Evolutionary conservation across 352 stramenopile species (phyloP).

Genomic region (Pythium aquatile): DNA sequence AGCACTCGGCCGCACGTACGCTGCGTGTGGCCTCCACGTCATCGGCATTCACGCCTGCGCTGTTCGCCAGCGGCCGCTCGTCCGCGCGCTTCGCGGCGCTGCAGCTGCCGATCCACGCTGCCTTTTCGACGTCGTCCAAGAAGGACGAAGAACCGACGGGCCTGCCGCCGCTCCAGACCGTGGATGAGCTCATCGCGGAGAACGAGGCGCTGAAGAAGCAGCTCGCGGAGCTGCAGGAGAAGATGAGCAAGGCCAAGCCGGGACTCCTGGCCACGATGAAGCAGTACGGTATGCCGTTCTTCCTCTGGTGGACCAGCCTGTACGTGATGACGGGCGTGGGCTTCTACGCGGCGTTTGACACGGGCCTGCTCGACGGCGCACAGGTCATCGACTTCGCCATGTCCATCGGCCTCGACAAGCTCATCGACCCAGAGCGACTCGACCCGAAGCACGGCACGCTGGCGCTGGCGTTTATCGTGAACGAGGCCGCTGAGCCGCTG

Average conservation of each 20-base stretch:
- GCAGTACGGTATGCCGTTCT: conserved; percentile 84
- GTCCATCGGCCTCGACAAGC: conserved; percentile 71
- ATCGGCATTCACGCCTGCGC: conserved; percentile 17
- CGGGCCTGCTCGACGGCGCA: conserved; percentile 60
- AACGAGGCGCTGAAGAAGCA: conserved; percentile 76
- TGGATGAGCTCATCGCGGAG: conserved; percentile 73
- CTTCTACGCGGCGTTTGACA: conserved; percentile 79
- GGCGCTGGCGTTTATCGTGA: conserved; percentile 80
- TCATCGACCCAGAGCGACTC: conserved; percentile 68
- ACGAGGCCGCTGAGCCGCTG: conserved; percentile 83
- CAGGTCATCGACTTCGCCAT: conserved; percentile 85
- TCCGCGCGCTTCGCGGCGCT: conserved; percentile 12
- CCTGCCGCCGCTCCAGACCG: conserved; percentile 46
- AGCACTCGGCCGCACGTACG: conserved; percentile 17
- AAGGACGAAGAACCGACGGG: conserved; percentile 31
- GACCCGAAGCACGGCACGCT: conserved; percentile 88
- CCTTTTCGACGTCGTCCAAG: conserved; percentile 51
- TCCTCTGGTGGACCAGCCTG: conserved; percentile 79
- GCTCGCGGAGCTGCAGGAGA: conserved; percentile 52
- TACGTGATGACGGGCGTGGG: conserved; percentile 70
- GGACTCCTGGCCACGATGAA: conserved; percentile 77
- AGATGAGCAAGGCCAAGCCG: conserved; percentile 60
- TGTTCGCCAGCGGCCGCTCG: conserved; percentile 23
- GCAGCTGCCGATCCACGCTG: conserved; percentile 35
- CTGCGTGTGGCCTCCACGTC: conserved; percentile 21